Evolutionary conservation across 768 basidiomycete species (phyloP).

Genomic region (Clathrus columnatus): DNA sequence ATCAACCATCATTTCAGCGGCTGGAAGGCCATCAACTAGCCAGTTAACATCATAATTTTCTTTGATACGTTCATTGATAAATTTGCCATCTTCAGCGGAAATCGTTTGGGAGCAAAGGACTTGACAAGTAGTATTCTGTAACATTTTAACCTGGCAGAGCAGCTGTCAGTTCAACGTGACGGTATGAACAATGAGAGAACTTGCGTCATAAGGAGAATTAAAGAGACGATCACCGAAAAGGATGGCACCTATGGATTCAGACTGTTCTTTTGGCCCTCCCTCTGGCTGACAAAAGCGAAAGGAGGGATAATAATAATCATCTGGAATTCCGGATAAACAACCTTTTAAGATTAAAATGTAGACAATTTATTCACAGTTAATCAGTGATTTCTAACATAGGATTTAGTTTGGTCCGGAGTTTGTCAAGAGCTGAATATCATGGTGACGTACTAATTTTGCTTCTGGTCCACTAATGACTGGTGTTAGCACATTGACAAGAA

Average conservation of each 20-base stretch:
- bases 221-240: conserved; percentile 96
- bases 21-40: conserved; percentile 90
- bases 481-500: conserved; percentile 83
- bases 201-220: conserved; percentile 78
- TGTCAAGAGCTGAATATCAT: neutral
- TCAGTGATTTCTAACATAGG: conserved; percentile 67
- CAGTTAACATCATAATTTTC: conserved; percentile 94
- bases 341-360: too few species aligned
- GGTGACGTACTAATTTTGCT: conserved; percentile 58
- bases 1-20: conserved; percentile 87
- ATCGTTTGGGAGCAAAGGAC: conserved; percentile 58
- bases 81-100: conserved; percentile 65
- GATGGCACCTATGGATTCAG: conserved; percentile 86
- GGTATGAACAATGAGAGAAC: conserved; percentile 18
- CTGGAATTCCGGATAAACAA: conserved; percentile 28
- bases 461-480: conserved; percentile 73
- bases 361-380: conserved; percentile 55
- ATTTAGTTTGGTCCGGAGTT: conserved; percentile 7
- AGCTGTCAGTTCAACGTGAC: neutral
- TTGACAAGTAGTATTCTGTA: conserved; percentile 71
- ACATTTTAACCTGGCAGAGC: conserved; percentile 64
- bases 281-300: conserved; percentile 83
- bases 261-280: conserved; percentile 61
- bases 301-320: conserved; percentile 86
- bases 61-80: conserved; percentile 84